A percentile compares a stretch with the other conserved stretches of the same genome.
Conservation (phyloP, 2,329 filamentous ascomycete genomes). For the Trichocomaceae sp. region DNA sequence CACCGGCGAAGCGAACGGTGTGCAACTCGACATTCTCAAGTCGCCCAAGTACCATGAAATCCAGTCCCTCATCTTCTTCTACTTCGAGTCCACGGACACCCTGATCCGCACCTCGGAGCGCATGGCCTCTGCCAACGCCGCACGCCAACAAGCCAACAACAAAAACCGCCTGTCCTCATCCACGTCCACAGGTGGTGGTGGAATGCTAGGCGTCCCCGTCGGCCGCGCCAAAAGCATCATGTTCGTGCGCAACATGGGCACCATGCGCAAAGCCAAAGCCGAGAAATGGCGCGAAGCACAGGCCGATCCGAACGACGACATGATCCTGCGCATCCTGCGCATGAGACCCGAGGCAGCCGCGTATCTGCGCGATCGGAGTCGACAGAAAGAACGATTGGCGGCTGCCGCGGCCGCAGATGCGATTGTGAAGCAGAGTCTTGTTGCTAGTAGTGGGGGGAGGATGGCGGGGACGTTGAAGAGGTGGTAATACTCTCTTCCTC, state of each 20-base stretch:
- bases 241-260: conserved; percentile 88
- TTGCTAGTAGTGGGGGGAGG: conserved; percentile 49
- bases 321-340: conserved; percentile 88
- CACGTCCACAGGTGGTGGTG: conserved; percentile 29
- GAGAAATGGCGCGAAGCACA: conserved; percentile 94
- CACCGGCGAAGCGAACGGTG: conserved; percentile 73
- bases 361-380: conserved; percentile 82
- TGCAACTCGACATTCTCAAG: conserved; percentile 85
- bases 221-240: conserved; percentile 66
- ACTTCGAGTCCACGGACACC: conserved; percentile 85
- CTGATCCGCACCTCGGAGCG: conserved; percentile 91
- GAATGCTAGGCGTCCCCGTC: conserved; percentile 46
- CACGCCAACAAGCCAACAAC: conserved; percentile 63
- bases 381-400: conserved; percentile 89
- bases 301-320: conserved; percentile 94
- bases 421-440: conserved; percentile 88
- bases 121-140: conserved; percentile 82
- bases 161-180: conserved; percentile 64
- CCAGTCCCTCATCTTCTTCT: conserved; percentile 95
- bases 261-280: conserved; percentile 92
- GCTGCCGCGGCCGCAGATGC: conserved; percentile 85
- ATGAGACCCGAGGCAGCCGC: conserved; percentile 86
- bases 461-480: conserved; percentile 42
- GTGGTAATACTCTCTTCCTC: conserved; percentile 6
- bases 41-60: conserved; percentile 98